Base-by-base conservation (phyloP, 2,329 filamentous ascomycete species). In the Aspergillus ochraceoroseus region DNA sequence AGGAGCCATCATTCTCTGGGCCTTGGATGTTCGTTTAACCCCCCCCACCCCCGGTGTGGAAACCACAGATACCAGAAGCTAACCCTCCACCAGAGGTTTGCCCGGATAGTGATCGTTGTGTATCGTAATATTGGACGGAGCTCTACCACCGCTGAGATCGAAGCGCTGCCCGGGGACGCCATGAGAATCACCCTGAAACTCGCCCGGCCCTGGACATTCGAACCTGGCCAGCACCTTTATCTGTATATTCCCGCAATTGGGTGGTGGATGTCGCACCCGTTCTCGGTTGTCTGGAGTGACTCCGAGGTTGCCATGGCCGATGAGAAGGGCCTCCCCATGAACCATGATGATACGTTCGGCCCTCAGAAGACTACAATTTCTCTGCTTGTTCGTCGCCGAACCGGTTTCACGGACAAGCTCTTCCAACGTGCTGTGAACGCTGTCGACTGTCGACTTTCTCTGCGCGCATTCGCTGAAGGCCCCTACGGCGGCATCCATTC, bases 401-500 rank as follows among this genome's bases (percentile, higher is more conserved):
- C 84, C 0, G 90, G 90, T 19, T 83, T 95, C 68, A 96, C 92
- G 5, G 80, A 87, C 56, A 80, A 80, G 54, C 78, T 96, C 2
- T 94, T 80, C 70, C 72, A 85, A 54, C 79, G 74, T 44, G 87
- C 85, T 5, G 70, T 73, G 42, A 65, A 68, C 19, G 65, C 72
- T 13, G 69, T 72, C n/a, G 64, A 66, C 15, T 71, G 70, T 20
- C 72, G 73, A 9, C 69, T 89, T 45, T 73, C 73, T 7, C 71
- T 89, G 40, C 76, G 74, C 43, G 88, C 87, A 22, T 80, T 85
- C 43, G 79, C 94, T 46, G 92, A 96, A 67, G 92, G 92, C 0
- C 90, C 92, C 0, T 96, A 96, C 61, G 83, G 80, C 3, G 83
- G 82, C 28, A 83, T 87, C 59, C 84, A 95, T 65, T 81, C 80